Evolutionary conservation across 257 asterid genomes (phyloP).

Genomic region (Solanum ossicruentum): DNA sequence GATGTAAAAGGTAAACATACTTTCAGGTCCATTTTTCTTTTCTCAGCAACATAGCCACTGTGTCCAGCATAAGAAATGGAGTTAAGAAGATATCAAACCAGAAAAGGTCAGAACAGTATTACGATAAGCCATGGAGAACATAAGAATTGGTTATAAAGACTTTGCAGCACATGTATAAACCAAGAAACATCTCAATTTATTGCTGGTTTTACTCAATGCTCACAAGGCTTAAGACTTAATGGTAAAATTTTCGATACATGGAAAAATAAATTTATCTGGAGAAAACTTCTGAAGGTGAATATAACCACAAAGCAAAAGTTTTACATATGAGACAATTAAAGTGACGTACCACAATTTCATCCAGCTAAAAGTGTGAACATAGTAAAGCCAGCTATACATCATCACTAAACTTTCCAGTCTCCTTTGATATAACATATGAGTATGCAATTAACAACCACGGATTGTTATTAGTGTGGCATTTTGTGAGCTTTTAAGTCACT

Average conservation of each 20-base stretch:
- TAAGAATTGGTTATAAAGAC: background rate
- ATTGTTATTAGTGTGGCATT: background rate
- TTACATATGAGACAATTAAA: background rate
- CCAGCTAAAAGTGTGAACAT: background rate
- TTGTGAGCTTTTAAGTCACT: background rate
- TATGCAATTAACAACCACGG: background rate
- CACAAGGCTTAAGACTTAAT: background rate
- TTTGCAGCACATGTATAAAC: background rate
- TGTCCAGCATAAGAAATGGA: constrained; percentile 7
- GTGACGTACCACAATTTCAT: background rate
- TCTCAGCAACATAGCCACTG: constrained; percentile 68
- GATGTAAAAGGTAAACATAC: constrained; percentile 36
- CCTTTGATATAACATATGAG: background rate
- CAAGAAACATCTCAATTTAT: background rate
- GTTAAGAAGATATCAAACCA: background rate
- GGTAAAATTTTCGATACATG: background rate
- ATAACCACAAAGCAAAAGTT: background rate
- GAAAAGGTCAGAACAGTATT: background rate
- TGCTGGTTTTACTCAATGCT: background rate
- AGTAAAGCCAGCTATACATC: background rate
- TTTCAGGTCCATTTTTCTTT: constrained; percentile 38
- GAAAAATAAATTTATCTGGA: background rate
- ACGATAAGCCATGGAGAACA: background rate
- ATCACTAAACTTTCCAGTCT: background rate
- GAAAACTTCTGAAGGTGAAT: background rate